These are phyloP conservation scores for Akebia trifoliata DNA, from an alignment of 164 flowering plant species.

Conservation along the genomic window DNA sequence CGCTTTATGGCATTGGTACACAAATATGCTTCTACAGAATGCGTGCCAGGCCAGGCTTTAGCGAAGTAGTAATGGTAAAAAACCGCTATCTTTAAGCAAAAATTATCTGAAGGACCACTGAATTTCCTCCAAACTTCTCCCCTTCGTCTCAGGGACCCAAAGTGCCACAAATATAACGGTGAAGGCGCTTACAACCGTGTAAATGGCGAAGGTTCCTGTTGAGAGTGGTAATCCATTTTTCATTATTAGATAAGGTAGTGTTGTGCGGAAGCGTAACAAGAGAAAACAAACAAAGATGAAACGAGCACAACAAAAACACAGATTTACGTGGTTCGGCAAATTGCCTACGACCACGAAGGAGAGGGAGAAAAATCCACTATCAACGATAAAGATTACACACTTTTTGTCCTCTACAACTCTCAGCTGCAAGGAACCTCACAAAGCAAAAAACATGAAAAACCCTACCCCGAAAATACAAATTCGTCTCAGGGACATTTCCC, in stretches of 20 bases:
- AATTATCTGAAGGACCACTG: constrained; percentile 58
- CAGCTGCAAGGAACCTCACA: too few relatives aligned
- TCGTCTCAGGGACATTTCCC: too few relatives aligned
- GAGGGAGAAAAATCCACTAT: too few relatives aligned
- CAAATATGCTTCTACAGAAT: not conserved
- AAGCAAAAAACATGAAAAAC: too few relatives aligned
- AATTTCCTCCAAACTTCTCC: constrained; percentile 71
- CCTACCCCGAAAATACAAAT: too few relatives aligned
- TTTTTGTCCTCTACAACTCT: too few relatives aligned
- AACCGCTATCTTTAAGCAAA: not conserved
- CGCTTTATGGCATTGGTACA: not conserved
- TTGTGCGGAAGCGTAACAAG: not conserved
- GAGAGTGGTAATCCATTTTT: not conserved
- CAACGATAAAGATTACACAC: too few relatives aligned
- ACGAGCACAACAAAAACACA: not conserved
- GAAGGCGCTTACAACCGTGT: constrained; percentile 51
- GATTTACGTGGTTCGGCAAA: too few relatives aligned
- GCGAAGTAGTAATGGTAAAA: not conserved
- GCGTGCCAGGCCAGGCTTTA: not conserved
- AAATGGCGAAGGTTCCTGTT: constrained; percentile 82
- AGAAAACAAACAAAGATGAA: not conserved
- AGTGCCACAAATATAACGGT: constrained; percentile 51
- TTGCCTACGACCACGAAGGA: too few relatives aligned
- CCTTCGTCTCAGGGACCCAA: constrained; percentile 83
- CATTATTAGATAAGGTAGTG: constrained; percentile 3